Percentiles rank a stretch among this genome's conserved stretches.
Conservation (phyloP, 768 basidiomycete genomes). For the Mrakia blollopis region DNA sequence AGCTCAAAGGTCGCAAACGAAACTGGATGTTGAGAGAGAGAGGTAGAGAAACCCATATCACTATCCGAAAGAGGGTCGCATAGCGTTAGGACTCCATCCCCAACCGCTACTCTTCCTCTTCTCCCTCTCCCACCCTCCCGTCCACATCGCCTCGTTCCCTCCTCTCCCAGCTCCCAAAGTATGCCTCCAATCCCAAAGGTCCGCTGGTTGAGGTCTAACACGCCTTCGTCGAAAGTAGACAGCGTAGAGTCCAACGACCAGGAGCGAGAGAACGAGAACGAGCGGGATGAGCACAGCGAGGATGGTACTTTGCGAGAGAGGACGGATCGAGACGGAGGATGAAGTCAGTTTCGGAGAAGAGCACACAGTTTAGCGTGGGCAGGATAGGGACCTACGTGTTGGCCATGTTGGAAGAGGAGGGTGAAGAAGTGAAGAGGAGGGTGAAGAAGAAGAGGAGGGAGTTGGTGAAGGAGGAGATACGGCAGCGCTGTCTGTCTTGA, state of each 20-base stretch:
- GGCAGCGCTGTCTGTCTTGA: no score
- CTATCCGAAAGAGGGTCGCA: no score
- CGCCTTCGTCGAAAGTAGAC: neutral
- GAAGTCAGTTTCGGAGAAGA: neutral
- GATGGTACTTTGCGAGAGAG: neutral
- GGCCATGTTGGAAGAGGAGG: no score
- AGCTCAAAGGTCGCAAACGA: no score
- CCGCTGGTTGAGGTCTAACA: no score
- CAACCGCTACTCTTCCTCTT: neutral
- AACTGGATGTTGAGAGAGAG: no score
- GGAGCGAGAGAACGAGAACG: neutral
- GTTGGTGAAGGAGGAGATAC: no score
- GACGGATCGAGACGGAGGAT: neutral
- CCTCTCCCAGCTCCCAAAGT: neutral
- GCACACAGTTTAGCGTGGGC: no score
- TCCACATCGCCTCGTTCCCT: neutral
- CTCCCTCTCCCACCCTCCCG: neutral
- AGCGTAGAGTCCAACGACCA: neutral
- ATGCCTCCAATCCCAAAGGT: neutral
- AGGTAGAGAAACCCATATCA: no score
- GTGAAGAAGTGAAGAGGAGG: no score
- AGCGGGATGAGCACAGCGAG: neutral
- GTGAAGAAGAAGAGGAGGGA: no score
- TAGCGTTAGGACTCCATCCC: neutral
- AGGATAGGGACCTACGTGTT: neutral